Evolutionary conservation across 805 yeast species (phyloP), one percentile per base, ranked within the genome.

Genomic region (Candida maris): DNA sequence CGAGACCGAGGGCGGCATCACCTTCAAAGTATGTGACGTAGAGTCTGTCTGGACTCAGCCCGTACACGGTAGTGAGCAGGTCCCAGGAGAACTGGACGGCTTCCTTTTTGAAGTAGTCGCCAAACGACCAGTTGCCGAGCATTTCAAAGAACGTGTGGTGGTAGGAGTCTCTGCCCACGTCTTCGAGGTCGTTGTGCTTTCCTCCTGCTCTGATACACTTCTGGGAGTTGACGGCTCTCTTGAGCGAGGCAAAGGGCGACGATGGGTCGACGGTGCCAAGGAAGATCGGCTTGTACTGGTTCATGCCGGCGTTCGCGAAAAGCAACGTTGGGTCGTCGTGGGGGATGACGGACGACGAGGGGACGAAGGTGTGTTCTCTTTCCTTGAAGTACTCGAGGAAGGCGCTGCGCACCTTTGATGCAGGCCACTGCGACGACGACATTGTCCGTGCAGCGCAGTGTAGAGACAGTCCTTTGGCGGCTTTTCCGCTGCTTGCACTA

Each of bases 61-160:
- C 91, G 54, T 85, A 93, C 9, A 84, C 93, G 45, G 73, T 62
- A 32, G 97, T 89, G 58, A 93, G 74, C 44, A 93, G 71, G 40
- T 88, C 94, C 97, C 97, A 93, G 7, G 95, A 80, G 68, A 74
- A 85, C 6, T 67, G 65, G 54, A 89, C 82, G 35, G 97, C 97
- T 58, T 88, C 98, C 54, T 83, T 77, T 64, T 93, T 93, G 79
- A 93, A 93, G 62, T 93, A 93, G 66, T 93, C 98, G 55, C 99
- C 99, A 64, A 93, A 93, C 5, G 98, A 93, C 99, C 99, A 93
- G 73, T 93, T 93, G 56, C 99, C 99, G 66, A 93, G 76, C 99
- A 93, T 93, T 69, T 93, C 99, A 53, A 93, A 93, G 59, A 94
- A 94, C 13, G 99, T 93, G 64, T 93, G 99, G 63, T 93, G 99